Base-by-base conservation (phyloP, 345 rosid genomes). In the Gossypium rotundifolium region DNA sequence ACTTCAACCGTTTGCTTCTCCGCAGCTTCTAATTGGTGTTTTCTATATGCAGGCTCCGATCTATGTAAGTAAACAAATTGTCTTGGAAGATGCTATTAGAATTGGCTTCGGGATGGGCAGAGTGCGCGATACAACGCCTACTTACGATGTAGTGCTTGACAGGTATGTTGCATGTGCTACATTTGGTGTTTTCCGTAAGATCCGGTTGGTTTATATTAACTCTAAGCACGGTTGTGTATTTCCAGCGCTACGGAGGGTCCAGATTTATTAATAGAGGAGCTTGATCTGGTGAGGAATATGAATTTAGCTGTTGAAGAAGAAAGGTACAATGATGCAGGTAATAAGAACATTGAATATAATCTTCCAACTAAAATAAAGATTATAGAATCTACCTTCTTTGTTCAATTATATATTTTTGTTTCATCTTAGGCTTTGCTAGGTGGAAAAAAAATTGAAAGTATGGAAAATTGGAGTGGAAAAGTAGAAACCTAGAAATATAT, bases 271-370 rank as follows among this genome's bases (percentile, higher is more conserved):
- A 77, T 86, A 3, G 91, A 89, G 82, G 98, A 94, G 82, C 89
- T 94, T 79, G 83, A 74, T 77, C 68, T 94, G 17, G 77, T 89
- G 73, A 84, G 79, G 66, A 89, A 87, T 76, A 84, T 91, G 91
- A 79, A 87, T 82, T 78, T 87, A 79, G 97, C 96, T 51, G 84
- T 85, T 68, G 72, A 85, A 82, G 96, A 92, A 84, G 96, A 94
- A 79, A 85, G 97, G 75, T 91, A 89, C 84, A 73, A 13, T 18
- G 98, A 91, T 88, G 98, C 98, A 81, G 97, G 98, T 93, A 86
- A 63, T 22, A 76, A 33, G 40, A 18, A 57, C 12, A 18, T 13
- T 17, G 7, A 38, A 17, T 9, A 40, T 38, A 38, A 40, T 63
- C 25, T 17, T 63, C 48, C n/a, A 22, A 63, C 7, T 7, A 63